phyloP scores from a whole-genome alignment of 2,329 filamentous ascomycete species.

The Ophiocordyceps robertsii region DNA sequence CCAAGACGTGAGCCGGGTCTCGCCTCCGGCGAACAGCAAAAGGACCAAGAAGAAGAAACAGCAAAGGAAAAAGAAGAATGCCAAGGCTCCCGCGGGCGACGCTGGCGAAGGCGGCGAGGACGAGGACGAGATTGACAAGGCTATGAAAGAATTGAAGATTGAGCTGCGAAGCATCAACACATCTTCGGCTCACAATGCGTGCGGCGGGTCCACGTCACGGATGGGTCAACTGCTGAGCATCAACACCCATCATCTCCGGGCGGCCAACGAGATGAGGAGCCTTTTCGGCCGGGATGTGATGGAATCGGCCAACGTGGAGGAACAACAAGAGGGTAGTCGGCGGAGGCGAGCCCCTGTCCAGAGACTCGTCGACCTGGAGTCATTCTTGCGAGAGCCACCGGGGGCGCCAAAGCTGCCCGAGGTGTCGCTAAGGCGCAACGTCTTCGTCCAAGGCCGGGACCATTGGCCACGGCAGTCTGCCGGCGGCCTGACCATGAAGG shows the following conservation, averaged over 20 bases:
- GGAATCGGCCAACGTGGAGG: conserved; percentile 36
- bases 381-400: conserved; percentile 38
- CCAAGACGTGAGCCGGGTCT: conserved; percentile 6
- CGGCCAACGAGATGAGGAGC: conserved; percentile 75
- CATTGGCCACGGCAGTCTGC: conserved; percentile 72
- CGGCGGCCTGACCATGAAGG: conserved; percentile 73
- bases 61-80: conserved; percentile 24
- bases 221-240: conserved; percentile 32
- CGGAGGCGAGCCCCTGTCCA: conserved; percentile 20
- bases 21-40: conserved; percentile 8
- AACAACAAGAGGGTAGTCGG: conserved; percentile 27
- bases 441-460: conserved; percentile 77
- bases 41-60: conserved; percentile 23
- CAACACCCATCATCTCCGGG: conserved; percentile 62
- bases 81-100: conserved; percentile 14
- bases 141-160: conserved; percentile 34
- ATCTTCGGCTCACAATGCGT: not conserved
- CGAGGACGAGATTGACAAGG: conserved; percentile 43
- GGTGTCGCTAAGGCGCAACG: conserved; percentile 60
- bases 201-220: conserved; percentile 8
- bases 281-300: conserved; percentile 45
- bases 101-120: conserved; percentile 10
- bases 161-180: conserved; percentile 5
- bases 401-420: conserved; percentile 51
- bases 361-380: conserved; percentile 44